phyloP scores from a whole-genome alignment of 768 basidiomycete species.

The Tulasnella sp. region DNA sequence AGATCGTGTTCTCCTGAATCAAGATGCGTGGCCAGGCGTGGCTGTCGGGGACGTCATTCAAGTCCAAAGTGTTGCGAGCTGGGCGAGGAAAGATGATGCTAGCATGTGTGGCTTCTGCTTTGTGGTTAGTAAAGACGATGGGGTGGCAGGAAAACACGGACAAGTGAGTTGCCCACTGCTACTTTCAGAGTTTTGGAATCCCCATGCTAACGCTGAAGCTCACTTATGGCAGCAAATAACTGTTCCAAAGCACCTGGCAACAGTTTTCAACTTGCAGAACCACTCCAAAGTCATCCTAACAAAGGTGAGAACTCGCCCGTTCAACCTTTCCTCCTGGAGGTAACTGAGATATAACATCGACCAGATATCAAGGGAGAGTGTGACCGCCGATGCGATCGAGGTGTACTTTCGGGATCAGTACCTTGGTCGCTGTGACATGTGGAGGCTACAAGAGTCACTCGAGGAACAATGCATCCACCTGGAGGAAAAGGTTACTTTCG shows the following conservation, averaged over 20 bases:
- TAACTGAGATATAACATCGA: conserved; percentile 7
- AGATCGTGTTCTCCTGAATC: conserved; percentile 53
- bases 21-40: conserved; percentile 69
- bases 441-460: conserved; percentile 78
- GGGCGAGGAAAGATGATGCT: conserved; percentile 37
- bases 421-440: conserved; percentile 93
- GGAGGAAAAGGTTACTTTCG: conserved; percentile 77
- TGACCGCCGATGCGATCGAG: conserved; percentile 73
- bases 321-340: conserved; percentile 24
- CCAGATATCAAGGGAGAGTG: conserved; percentile 59
- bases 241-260: conserved; percentile 62
- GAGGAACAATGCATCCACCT: conserved; percentile 74
- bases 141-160: neutral
- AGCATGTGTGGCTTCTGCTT: conserved; percentile 48
- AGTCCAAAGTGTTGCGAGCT: conserved; percentile 36
- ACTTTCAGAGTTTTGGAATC: neutral
- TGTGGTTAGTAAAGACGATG: conserved; percentile 52
- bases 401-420: conserved; percentile 93
- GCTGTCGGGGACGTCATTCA: conserved; percentile 65
- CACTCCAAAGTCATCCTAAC: conserved; percentile 62
- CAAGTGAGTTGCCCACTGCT: neutral
- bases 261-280: conserved; percentile 61
- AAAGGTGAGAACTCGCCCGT: conserved; percentile 39
- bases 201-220: conserved; percentile 44
- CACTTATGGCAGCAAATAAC: conserved; percentile 51